These are phyloP conservation scores for Pseudozyma flocculosa DNA, from an alignment of 1,284 basidiomycete genomes.

Conservation along the genomic window DNA sequence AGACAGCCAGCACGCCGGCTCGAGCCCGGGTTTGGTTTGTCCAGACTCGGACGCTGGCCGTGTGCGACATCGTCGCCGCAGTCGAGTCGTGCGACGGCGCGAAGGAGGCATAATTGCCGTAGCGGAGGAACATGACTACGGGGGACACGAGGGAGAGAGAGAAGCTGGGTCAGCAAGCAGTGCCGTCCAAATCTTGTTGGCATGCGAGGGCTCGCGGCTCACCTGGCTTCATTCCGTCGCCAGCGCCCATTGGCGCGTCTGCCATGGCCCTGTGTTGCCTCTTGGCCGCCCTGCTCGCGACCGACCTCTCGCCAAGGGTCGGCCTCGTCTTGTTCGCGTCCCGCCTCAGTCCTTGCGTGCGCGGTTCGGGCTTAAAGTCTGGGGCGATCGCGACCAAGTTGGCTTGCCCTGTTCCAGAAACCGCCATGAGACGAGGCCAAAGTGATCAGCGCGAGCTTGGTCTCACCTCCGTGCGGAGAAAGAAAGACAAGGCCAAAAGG, in stretches of 20 bases:
- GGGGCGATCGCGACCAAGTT: conserved; percentile 45
- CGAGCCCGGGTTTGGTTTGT: conserved; percentile 9
- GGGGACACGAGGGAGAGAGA: not conserved
- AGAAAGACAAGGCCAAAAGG: no score
- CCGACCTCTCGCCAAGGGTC: not conserved
- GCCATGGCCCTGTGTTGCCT: not conserved
- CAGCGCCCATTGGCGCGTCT: not conserved
- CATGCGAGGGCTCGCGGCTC: no score
- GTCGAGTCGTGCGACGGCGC: conserved; percentile 49
- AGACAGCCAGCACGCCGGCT: conserved; percentile 8
- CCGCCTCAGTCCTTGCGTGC: not conserved
- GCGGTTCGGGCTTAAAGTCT: no score
- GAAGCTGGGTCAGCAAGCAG: no score
- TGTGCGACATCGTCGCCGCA: conserved; percentile 21
- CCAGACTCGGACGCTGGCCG: conserved; percentile 20
- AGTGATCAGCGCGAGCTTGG: no score
- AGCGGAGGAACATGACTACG: conserved; percentile 35
- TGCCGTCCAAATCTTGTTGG: no score
- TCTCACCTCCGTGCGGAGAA: no score
- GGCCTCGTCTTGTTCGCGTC: not conserved
- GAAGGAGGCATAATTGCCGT: conserved; percentile 46
- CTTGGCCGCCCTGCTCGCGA: not conserved
- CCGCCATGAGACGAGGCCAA: no score
- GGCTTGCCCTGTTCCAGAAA: conserved; percentile 19
- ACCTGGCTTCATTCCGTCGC: not conserved